These are phyloP conservation scores for Graphilbum fragrans DNA, from an alignment of 2,329 filamentous ascomycete genomes.

Conservation along the genomic window DNA sequence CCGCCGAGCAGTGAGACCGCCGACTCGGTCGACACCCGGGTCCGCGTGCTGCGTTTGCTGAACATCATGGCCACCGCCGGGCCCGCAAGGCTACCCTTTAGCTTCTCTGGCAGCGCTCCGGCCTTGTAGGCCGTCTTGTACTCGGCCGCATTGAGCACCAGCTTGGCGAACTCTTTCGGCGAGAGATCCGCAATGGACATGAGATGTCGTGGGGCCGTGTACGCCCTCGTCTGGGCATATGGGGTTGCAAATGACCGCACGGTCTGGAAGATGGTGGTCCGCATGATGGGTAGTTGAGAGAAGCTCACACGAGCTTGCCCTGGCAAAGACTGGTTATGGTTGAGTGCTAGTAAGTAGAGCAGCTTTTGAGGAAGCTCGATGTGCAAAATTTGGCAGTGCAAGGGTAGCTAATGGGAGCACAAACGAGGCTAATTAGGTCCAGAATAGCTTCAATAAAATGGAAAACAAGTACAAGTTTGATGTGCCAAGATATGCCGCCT, in stretches of 20 bases:
- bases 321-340: too few relatives aligned
- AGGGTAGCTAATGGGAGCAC: too few relatives aligned
- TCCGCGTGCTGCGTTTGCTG: constrained; percentile 89
- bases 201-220: constrained; percentile 62
- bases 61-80: constrained; percentile 93
- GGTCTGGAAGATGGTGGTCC: constrained; percentile 13
- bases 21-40: constrained; percentile 84
- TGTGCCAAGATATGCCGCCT: too few relatives aligned
- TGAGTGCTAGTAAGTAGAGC: too few relatives aligned
- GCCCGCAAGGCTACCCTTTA: constrained; percentile 54
- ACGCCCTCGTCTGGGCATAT: constrained; percentile 27
- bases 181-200: constrained; percentile 84
- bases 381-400: too few relatives aligned
- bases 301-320: too few relatives aligned
- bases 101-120: constrained; percentile 35
- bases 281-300: constrained; percentile 9
- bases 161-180: constrained; percentile 62
- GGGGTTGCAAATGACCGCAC: constrained; percentile 14
- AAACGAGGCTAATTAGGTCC: too few relatives aligned
- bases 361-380: too few relatives aligned
- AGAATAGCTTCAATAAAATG: too few relatives aligned
- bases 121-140: constrained; percentile 67
- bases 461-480: too few relatives aligned
- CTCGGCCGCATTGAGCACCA: constrained; percentile 70
- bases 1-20: constrained; percentile 82